phyloP scores from a whole-genome alignment of 768 basidiomycete genomes.

The Obba rivulosa region DNA sequence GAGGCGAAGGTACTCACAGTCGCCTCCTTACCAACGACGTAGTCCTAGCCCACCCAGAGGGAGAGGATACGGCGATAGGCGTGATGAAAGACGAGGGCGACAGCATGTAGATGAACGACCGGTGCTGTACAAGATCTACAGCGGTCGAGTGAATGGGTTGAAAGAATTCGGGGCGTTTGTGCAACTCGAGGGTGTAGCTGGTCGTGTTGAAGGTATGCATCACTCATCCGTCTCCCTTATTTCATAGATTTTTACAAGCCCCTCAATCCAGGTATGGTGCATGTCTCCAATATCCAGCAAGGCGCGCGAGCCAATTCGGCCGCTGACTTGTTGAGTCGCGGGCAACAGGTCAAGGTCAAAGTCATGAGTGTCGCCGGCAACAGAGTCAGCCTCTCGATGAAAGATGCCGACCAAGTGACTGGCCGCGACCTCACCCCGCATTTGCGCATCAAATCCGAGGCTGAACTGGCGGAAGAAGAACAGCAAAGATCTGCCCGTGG shows the following conservation, averaged over 20 bases:
- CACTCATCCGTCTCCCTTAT: neutral
- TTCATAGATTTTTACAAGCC: neutral
- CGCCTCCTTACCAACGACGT: conserved; percentile 41
- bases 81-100: conserved; percentile 36
- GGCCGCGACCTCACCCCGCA: conserved; percentile 94
- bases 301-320: conserved; percentile 84
- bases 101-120: conserved; percentile 70
- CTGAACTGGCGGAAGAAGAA: conserved; percentile 82
- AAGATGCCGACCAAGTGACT: conserved; percentile 89
- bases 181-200: conserved; percentile 77
- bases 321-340: conserved; percentile 77
- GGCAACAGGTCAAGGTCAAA: conserved; percentile 89
- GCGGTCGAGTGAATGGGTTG: conserved; percentile 75
- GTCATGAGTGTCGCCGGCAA: conserved; percentile 88
- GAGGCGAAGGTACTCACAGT: conserved; percentile 48
- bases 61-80: conserved; percentile 38
- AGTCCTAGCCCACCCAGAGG: conserved; percentile 60
- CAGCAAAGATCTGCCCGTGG: conserved; percentile 61
- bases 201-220: conserved; percentile 80
- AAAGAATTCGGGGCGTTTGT: conserved; percentile 98
- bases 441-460: conserved; percentile 89
- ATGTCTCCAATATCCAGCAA: conserved; percentile 87
- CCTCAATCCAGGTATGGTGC: conserved; percentile 77
- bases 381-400: conserved; percentile 89
- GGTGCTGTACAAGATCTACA: conserved; percentile 91